Conservation (phyloP, 768 basidiomycete genomes). For the Rubroboletus satanas region DNA sequence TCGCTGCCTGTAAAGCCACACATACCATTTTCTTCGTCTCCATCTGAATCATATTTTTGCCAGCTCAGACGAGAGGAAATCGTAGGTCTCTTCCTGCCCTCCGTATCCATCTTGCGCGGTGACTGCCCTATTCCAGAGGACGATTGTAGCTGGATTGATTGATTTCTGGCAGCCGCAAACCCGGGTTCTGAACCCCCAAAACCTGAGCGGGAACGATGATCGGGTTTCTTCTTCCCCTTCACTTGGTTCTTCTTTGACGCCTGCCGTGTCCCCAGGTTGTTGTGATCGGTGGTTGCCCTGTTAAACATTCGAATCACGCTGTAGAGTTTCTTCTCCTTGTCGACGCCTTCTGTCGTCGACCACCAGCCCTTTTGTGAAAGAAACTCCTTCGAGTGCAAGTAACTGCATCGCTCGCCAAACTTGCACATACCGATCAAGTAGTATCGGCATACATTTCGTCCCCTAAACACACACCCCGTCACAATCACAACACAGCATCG, state of each 20-base stretch:
- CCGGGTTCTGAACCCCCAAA: background rate
- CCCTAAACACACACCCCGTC: constrained; percentile 34
- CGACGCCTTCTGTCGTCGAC: constrained; percentile 21
- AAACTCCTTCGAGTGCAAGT: constrained; percentile 45
- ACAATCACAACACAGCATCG: background rate
- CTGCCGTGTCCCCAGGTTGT: background rate
- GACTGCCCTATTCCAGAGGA: background rate
- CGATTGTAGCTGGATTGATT: background rate
- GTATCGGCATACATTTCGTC: constrained; percentile 48
- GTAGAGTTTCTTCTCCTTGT: background rate
- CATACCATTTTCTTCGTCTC: constrained; percentile 5
- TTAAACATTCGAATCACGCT: background rate
- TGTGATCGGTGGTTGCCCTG: background rate
- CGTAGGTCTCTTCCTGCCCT: background rate
- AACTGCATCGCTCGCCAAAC: constrained; percentile 41
- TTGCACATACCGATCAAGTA: constrained; percentile 40
- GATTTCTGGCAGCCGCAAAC: background rate
- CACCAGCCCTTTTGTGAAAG: constrained; percentile 49
- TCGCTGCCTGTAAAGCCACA: constrained; percentile 32
- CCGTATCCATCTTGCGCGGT: background rate
- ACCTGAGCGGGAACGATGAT: background rate
- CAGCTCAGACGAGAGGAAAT: background rate
- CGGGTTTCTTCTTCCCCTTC: constrained; percentile 2
- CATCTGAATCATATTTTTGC: background rate
- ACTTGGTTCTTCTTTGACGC: background rate